Conservation (phyloP, 164 flowering plant genomes). For the Stephania yunnanensis region DNA sequence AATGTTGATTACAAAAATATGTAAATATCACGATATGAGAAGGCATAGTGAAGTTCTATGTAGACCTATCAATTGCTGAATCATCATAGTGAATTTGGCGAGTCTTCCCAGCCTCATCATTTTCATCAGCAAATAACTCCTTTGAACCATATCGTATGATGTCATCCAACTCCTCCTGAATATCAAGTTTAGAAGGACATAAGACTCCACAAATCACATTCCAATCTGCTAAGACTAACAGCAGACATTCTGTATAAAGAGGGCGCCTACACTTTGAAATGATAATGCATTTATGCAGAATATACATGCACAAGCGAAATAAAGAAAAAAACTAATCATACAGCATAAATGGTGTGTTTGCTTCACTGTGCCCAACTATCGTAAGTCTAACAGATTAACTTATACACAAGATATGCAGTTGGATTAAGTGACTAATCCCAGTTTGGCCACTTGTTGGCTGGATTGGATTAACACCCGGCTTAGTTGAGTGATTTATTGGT, state of each 20-base stretch:
- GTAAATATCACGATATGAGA: not conserved
- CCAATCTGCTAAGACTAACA: not conserved
- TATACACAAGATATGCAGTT: too few relatives aligned
- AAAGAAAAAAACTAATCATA: not conserved
- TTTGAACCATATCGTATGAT: conserved; percentile 94
- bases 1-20: not conserved
- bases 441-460: too few relatives aligned
- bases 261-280: not conserved
- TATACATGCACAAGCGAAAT: not conserved
- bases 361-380: too few relatives aligned
- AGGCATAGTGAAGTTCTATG: not conserved
- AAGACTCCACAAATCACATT: not conserved
- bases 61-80: conserved; percentile 87
- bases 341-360: too few relatives aligned
- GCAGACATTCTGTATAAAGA: not conserved
- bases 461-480: too few relatives aligned
- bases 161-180: conserved; percentile 96
- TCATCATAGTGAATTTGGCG: conserved; percentile 97
- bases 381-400: too few relatives aligned
- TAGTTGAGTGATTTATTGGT: too few relatives aligned
- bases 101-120: conserved; percentile 84
- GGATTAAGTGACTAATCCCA: too few relatives aligned
- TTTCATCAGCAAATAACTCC: conserved; percentile 92
- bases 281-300: not conserved
- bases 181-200: conserved; percentile 8